Conservation (phyloP, 2,329 filamentous ascomycete genomes). For the Venturia aucupariae region DNA sequence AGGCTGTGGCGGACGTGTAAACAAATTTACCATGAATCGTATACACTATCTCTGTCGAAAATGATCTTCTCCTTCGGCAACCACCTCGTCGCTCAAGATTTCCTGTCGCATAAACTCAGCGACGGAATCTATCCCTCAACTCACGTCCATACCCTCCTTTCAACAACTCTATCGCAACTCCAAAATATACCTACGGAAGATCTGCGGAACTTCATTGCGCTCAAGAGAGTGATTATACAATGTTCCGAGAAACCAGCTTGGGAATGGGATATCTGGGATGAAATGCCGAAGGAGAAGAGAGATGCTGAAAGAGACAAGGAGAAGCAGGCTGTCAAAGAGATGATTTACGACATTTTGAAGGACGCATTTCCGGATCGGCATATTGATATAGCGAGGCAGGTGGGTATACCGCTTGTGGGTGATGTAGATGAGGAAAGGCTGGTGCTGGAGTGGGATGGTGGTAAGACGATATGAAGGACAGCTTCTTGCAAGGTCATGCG, state of each 20-base stretch:
- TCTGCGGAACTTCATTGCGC: background rate
- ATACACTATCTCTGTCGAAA: background rate
- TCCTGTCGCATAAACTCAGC: background rate
- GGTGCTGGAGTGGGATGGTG: slow-evolving; percentile 1
- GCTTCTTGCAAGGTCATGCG: too few relatives aligned
- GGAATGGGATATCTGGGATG: background rate
- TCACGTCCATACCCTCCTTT: background rate
- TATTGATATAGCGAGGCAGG: background rate
- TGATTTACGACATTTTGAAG: background rate
- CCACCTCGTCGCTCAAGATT: slow-evolving; percentile 2
- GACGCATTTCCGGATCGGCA: background rate
- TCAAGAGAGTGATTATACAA: background rate
- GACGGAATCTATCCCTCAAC: background rate
- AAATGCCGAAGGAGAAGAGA: background rate
- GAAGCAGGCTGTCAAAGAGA: background rate
- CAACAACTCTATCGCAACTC: background rate
- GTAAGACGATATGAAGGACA: background rate
- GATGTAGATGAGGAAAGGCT: background rate
- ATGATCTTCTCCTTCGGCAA: background rate
- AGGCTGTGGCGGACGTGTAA: background rate
- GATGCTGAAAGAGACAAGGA: background rate
- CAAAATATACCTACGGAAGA: background rate
- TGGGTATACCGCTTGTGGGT: background rate
- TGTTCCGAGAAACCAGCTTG: background rate
- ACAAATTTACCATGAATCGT: background rate